These are phyloP conservation scores for Lotmaria passim DNA, from an alignment of 208 protist species.

Conservation along the genomic window DNA sequence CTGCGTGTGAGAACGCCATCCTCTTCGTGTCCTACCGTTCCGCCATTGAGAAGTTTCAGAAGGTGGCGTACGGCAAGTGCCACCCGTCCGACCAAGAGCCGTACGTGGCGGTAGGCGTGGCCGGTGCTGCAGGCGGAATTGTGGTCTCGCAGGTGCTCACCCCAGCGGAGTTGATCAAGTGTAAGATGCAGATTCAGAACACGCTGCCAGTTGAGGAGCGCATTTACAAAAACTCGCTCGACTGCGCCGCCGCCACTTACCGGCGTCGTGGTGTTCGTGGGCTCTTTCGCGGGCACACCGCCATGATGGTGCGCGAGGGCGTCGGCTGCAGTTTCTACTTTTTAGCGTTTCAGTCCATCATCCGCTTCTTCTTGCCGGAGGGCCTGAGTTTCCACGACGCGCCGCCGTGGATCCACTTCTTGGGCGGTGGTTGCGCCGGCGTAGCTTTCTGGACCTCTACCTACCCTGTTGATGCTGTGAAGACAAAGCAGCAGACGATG, in stretches of 20 bases:
- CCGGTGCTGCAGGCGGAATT: conserved; percentile 71
- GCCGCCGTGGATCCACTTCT: conserved; percentile 75
- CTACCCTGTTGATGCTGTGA: conserved; percentile 91
- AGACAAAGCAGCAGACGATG: conserved; percentile 91
- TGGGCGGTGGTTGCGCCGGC: conserved; percentile 88
- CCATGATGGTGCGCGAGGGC: conserved; percentile 89
- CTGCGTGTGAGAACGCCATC: conserved; percentile 82
- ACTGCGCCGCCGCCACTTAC: conserved; percentile 78
- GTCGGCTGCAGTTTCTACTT: conserved; percentile 90
- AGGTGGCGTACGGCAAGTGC: conserved; percentile 50
- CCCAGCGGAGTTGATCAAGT: conserved; percentile 92
- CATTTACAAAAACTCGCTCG: conserved; percentile 81
- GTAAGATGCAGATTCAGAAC: conserved; percentile 93
- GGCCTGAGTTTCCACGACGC: conserved; percentile 76
- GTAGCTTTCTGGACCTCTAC: conserved; percentile 91
- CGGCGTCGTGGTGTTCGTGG: conserved; percentile 66
- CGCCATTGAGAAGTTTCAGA: conserved; percentile 57
- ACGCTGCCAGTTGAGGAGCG: conserved; percentile 73
- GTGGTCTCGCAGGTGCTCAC: conserved; percentile 87
- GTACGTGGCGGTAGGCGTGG: conserved; percentile 58
- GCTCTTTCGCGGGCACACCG: conserved; percentile 84
- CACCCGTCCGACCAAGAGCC: conserved; percentile 69
- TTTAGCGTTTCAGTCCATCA: conserved; percentile 81
- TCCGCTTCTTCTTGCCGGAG: conserved; percentile 67
- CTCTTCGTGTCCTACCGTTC: conserved; percentile 82